Evolutionary conservation across 371 early-diverging fungal species (phyloP), one percentile per base, ranked within the genome.

Genomic region (Rhizopus arrhizus): DNA sequence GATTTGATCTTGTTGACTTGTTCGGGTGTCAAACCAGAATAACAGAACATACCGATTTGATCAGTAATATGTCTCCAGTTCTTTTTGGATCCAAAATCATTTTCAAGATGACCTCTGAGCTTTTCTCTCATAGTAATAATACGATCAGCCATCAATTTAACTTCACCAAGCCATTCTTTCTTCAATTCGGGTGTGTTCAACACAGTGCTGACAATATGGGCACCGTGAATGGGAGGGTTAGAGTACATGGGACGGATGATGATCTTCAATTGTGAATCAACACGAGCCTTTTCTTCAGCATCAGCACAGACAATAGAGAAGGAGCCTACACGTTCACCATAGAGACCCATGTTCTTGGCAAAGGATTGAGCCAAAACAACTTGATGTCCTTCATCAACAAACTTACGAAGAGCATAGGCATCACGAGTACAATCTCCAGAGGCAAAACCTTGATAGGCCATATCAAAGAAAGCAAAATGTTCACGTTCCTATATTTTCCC

Each of bases 11-110:
- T 80, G 71, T 90, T 92, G 46, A 95, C 96, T 76, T 93, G 90
- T 63, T 90, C 91, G 41, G 96, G 89, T n/a, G 73, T 91, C 72
- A 98, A 81, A 32, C 99, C 99, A 46, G 98, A 92, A 85, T 81
- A 98, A 84, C 94, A 95, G 89, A 98, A 98, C 99, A 98, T 98
- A 74, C 99, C 99, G 67, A 98, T 98, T 84, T 98, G 99, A 75
- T 88, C 84, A 47, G 95, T 97, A 70, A 98, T 93, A 78, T 98
- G 99, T 66, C 86, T 81, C 99, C 99, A 98, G 73, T 77, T 72
- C 62, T 75, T 77, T 82, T 84, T 85, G 61, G 90, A 89, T 31
- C 87, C 87, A 75, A 91, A 88, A 56, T 92, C 90, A 53, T 90
- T 78, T 67, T 91, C 94, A 41, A 97, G 85, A 72, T 95, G 89